Base-by-base conservation (phyloP, 2,329 filamentous ascomycete genomes). In the Thelonectria blattea region DNA sequence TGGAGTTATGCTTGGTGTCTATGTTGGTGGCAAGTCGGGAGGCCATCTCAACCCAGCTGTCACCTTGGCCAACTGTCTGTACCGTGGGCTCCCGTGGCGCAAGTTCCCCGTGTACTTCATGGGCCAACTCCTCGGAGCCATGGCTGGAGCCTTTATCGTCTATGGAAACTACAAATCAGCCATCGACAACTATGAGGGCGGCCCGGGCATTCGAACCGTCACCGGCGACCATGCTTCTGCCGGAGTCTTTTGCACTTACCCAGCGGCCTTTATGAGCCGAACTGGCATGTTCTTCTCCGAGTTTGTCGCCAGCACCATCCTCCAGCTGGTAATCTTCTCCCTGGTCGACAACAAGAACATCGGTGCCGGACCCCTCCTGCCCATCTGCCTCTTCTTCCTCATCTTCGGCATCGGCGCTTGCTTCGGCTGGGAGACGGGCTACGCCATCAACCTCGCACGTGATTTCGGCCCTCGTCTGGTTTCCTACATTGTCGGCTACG, bases 381-480 rank as follows among this genome's bases (percentile, higher is more conserved):
- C 88, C 0, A 75, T 92, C 2, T 84, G 79, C 8, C 75, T 91
- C 6, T 90, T 91, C 76, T 91, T 91, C 75, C 78, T 91, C 49
- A 87, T 92, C 63, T 91, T 91, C 70, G 89, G 88, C 8, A 86
- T 92, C 20, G 89, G 88, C 17, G 86, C 87, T 32, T 89, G 87
- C 71, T 91, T 91, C 68, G 90, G 90, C 7, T 91, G 88, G 88
- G 85, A 92, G 73, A 92, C 89, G 1, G 89, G 90, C 39, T 92
- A 90, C 74, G 89, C 89, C 15, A 91, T 91, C 65, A 92, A 92
- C 69, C 74, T 91, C 43, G 89, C 88, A 37, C 82, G 90, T 74
- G 90, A 92, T 65, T 90, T 92, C 70, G 88, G 88, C 1, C 89
- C 89, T 10, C 80, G 89, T 11, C 73, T 91, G 45, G 84, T 90